Conservation (phyloP, 2,329 filamentous ascomycete genomes). For the Blumeria hordei region DNA sequence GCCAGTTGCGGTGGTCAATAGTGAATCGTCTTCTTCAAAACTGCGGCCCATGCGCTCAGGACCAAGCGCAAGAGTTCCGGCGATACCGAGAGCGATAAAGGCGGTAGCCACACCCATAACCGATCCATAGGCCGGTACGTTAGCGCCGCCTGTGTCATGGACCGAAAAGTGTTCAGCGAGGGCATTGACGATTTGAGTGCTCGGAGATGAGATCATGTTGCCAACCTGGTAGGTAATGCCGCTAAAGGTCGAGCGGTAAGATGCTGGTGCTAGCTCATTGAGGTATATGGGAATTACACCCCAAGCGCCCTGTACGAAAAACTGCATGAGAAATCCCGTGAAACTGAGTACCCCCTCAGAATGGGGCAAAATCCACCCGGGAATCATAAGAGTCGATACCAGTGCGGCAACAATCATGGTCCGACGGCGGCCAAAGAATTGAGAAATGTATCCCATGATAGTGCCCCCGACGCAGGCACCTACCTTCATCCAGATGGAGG, state of each 20-base stretch:
- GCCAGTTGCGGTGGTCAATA: too few species aligned
- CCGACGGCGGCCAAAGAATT: constrained; percentile 44
- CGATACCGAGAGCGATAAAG: not conserved
- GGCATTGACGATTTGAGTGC: constrained; percentile 55
- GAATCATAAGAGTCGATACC: constrained; percentile 61
- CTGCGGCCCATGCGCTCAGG: not conserved
- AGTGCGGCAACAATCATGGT: constrained; percentile 40
- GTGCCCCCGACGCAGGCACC: constrained; percentile 47
- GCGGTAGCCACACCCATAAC: constrained; percentile 46
- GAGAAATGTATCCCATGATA: constrained; percentile 39
- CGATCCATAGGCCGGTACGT: constrained; percentile 49
- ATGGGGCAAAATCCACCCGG: constrained; percentile 42
- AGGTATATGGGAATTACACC: constrained; percentile 50
- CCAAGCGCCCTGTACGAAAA: constrained; percentile 57
- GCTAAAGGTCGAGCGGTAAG: constrained; percentile 46
- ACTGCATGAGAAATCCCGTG: constrained; percentile 64
- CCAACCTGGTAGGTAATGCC: constrained; percentile 52
- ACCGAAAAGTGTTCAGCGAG: constrained; percentile 54
- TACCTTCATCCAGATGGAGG: constrained; percentile 47
- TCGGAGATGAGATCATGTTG: constrained; percentile 50
- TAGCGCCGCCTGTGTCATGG: constrained; percentile 24
- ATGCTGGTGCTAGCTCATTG: constrained; percentile 46
- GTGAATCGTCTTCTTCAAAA: not conserved
- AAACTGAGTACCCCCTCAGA: constrained; percentile 40
- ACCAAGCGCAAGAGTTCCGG: not conserved